Conservation (phyloP, 2,329 filamentous ascomycete species). For the Helicocarpus griseus region DNA sequence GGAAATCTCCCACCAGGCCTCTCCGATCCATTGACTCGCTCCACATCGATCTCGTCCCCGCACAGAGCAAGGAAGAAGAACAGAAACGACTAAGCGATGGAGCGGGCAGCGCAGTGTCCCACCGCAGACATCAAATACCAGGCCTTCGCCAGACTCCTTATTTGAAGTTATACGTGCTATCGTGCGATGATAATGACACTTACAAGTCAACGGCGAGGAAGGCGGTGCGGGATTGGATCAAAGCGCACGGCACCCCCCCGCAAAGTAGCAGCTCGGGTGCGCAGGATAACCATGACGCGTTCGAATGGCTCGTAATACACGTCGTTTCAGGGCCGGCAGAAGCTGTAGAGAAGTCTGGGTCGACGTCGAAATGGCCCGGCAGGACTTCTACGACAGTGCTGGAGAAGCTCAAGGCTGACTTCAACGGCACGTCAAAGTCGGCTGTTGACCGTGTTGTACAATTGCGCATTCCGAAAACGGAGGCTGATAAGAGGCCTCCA, state of each 20-base stretch:
- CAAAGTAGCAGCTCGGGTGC: constrained; percentile 43
- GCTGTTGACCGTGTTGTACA: constrained; percentile 72
- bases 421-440: constrained; percentile 68
- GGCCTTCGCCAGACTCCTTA: constrained; percentile 89
- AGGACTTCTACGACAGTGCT: constrained; percentile 70
- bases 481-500: constrained; percentile 57
- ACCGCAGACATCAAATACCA: constrained; percentile 83
- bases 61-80: constrained; percentile 36
- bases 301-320: constrained; percentile 89
- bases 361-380: constrained; percentile 65
- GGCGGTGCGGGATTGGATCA: constrained; percentile 84
- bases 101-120: constrained; percentile 26
- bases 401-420: constrained; percentile 83
- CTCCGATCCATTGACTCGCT: constrained; percentile 88
- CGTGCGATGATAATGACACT: constrained; percentile 90
- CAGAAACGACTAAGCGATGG: constrained; percentile 29
- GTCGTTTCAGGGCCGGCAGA: constrained; percentile 81
- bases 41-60: constrained; percentile 74
- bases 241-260: constrained; percentile 56
- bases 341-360: constrained; percentile 54
- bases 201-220: constrained; percentile 76
- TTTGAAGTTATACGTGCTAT: constrained; percentile 76
- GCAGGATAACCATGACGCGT: constrained; percentile 91
- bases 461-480: constrained; percentile 57
- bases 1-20: constrained; percentile 89